Base-by-base conservation (phyloP, 176 grass and related monocot species). In the Zoysia pacifica region DNA sequence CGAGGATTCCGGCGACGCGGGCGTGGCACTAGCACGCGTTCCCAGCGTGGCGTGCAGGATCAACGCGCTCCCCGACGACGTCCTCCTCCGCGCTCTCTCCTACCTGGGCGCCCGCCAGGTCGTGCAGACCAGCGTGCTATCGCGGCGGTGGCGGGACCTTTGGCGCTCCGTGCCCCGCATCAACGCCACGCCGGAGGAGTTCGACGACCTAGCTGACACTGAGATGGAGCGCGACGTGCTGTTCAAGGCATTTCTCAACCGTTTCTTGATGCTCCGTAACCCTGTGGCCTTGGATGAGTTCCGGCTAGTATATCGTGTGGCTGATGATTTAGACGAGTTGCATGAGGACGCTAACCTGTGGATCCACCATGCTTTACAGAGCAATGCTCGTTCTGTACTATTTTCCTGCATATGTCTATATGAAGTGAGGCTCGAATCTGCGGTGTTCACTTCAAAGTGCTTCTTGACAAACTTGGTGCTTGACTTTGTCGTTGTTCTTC, bases 191-290 rank as follows among this genome's bases (percentile, higher is more conserved):
- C 19, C 0, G 10, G 0, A 1, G 1, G 69, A 79, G 11, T 79
- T 79, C 9, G 1, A 55, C 0, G 14, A 9, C 28, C 39, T 4
- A 10, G 3, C 4, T 40, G 9, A 49, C 1, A 9, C 19, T 0
- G 2, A 4, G 0, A 0, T 2, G 4, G 40, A 16, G 19, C 0
- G 5, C 6, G 35, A 54, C 11, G 40, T 2, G 11, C 2, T 70
- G 19, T 87, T 87, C 85, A 82, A 72, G 73, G 55, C 0, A 28
- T 87, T 82, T 6, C 12, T 77, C 39, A 71, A 35, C 40, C 11
- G 5, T 9, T 48, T 87, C 5, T 41, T 82, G 72, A 20, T 71
- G 73, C 79, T 70, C 7, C 85, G 65, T 5, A 38, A 65, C 55
- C 40, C 55, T 4, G 10, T 45, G 0, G 2, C 4, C 16, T 6